Evolutionary conservation across 306 rosid genomes (phyloP), one percentile per base, ranked within the genome.

Genomic region (Canavalia ensiformis): DNA sequence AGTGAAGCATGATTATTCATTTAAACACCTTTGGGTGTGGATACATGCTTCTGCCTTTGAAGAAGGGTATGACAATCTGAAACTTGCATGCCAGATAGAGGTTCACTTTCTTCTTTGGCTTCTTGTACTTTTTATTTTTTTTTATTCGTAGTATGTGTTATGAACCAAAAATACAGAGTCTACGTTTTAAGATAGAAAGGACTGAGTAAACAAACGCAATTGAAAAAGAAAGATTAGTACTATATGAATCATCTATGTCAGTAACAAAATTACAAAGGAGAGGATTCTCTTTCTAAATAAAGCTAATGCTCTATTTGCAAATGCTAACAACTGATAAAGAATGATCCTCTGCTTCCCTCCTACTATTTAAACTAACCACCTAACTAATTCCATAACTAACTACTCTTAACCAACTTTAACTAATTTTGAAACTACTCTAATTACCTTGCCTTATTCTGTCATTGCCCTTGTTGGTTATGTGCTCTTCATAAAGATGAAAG

Each of bases 1-100:
- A 46, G 25, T 34, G 68, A 62, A 84, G 62, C 54, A 18, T 10
- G 45, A 33, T 81, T 86, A 81, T 86, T 73, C 85, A 68, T 59
- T 52, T 72, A 92, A 95, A 86, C 91, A 83, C 64, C 88, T 92
- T 68, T 92, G 97, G 97, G 89, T 92, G 76, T 95, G 98, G 97
- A 81, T 92, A 46, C 98, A 95, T 83, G 90, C 92, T 81, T 90
- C 92, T 81, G 90, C 91, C 56, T 88, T 88, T 67, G 58, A 69
- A 62, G 97, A 90, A 86, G 98, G 92, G 84, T 89, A 85, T 63
- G 85, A 84, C 83, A 74, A 83, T 87, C 87, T 95, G 6, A 90
- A 88, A 74, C 58, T 84, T 44, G 97, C 98, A 72, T 91, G 97
- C 88, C 85, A 83, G 76, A 89, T 83, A 75, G 92, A 90, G 92